Evolutionary conservation across 2,329 filamentous ascomycete genomes (phyloP).

Genomic region (Xylariaceae sp.): DNA sequence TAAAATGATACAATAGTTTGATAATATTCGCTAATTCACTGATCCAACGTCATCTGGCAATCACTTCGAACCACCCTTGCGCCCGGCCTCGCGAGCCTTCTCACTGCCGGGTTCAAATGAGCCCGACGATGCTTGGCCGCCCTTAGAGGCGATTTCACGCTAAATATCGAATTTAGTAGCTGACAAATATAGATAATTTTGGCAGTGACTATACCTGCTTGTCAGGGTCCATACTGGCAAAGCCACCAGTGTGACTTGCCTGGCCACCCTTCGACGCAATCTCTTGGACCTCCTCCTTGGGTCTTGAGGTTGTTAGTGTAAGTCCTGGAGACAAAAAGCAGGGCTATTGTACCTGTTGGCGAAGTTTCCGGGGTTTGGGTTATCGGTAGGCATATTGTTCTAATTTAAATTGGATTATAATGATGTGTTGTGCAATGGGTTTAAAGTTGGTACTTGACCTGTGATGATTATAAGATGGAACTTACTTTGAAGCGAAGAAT

Average conservation of each 20-base stretch:
- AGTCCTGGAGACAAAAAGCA: neutral
- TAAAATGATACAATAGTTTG: too few species aligned
- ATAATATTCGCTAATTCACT: too few species aligned
- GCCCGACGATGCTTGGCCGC: slow-evolving; percentile 19
- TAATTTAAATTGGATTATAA: too few species aligned
- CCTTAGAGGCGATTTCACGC: slow-evolving; percentile 20
- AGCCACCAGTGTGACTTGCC: slow-evolving; percentile 13
- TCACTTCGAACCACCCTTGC: slow-evolving; percentile 20
- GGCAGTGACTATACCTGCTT: slow-evolving; percentile 8
- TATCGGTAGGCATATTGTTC: slow-evolving; percentile 12
- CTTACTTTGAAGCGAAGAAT: too few species aligned
- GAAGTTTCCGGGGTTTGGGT: slow-evolving; percentile 16
- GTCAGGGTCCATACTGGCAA: slow-evolving; percentile 18
- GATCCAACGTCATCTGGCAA: too few species aligned
- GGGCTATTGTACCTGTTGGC: neutral
- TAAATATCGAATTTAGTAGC: neutral
- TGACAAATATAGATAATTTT: neutral
- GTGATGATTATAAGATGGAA: too few species aligned
- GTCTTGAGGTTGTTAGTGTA: slow-evolving; percentile 3
- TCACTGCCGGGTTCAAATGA: slow-evolving; percentile 20
- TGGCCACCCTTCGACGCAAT: slow-evolving; percentile 19
- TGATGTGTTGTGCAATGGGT: too few species aligned
- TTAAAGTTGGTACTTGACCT: too few species aligned
- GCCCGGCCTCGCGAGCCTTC: slow-evolving; percentile 13
- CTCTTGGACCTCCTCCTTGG: slow-evolving; percentile 25